These are phyloP conservation scores for Fusarium keratoplasticum DNA, from an alignment of 2,329 filamentous ascomycete species.

Conservation along the genomic window DNA sequence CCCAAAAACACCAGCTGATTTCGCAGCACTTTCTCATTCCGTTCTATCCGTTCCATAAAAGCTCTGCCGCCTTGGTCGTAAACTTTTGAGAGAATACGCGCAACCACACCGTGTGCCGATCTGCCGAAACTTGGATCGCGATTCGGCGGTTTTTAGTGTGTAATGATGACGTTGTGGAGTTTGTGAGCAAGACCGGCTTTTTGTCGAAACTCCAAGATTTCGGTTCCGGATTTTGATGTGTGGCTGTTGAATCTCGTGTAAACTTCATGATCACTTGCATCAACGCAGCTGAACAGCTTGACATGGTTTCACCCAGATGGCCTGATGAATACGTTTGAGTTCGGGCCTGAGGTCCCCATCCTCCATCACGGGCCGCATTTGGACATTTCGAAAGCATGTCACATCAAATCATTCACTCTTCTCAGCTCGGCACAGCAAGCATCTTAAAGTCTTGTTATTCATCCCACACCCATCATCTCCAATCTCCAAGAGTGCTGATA, in stretches of 20 bases:
- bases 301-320: neutral
- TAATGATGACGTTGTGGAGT: conserved; percentile 34
- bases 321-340: neutral
- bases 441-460: conserved; percentile 37
- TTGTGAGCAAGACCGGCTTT: neutral
- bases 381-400: neutral
- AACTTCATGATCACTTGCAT: neutral
- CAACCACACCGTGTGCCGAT: conserved; percentile 23
- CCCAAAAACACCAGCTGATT: neutral
- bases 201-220: conserved; percentile 3
- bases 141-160: neutral
- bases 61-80: conserved; percentile 7
- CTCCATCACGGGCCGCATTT: neutral
- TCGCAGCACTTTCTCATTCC: conserved; percentile 8
- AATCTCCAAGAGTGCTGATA: conserved; percentile 34
- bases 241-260: neutral
- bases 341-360: neutral
- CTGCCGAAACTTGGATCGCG: conserved; percentile 15
- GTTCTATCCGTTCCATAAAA: conserved; percentile 12
- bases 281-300: neutral
- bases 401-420: neutral
- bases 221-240: conserved; percentile 1
- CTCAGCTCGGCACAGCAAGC: neutral
- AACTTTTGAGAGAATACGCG: neutral
- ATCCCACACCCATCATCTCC: conserved; percentile 29